These are phyloP conservation scores for Trichoderma simmonsii DNA, from an alignment of 2,329 filamentous ascomycete genomes.

Conservation along the genomic window DNA sequence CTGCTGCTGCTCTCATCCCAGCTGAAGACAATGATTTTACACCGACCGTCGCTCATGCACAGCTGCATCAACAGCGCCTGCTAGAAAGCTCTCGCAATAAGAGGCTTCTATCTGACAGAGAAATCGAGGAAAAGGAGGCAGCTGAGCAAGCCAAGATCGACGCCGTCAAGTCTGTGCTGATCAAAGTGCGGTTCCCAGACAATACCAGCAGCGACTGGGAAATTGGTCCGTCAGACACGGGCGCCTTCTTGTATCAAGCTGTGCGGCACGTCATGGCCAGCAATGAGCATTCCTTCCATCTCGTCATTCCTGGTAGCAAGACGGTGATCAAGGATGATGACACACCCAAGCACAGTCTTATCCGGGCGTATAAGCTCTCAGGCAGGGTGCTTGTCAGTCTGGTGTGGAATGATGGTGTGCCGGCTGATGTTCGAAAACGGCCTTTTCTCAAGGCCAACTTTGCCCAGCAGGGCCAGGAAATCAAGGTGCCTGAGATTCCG, in stretches of 20 bases:
- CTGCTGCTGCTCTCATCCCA: conserved; percentile 66
- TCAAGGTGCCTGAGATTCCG: conserved; percentile 61
- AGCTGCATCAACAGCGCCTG: conserved; percentile 68
- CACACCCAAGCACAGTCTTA: conserved; percentile 54
- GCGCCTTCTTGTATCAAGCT: conserved; percentile 68
- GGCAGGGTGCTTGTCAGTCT: conserved; percentile 73
- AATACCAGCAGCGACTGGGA: conserved; percentile 72
- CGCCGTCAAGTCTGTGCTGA: conserved; percentile 62
- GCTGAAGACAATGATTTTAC: conserved; percentile 73
- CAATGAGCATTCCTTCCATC: conserved; percentile 63
- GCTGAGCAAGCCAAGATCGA: conserved; percentile 64
- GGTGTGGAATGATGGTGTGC: conserved; percentile 65
- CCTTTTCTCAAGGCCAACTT: conserved; percentile 58
- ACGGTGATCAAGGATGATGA: conserved; percentile 47
- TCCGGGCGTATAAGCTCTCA: conserved; percentile 67
- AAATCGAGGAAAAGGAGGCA: conserved; percentile 67
- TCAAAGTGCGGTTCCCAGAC: conserved; percentile 87
- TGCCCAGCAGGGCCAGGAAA: conserved; percentile 60
- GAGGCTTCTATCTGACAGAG: conserved; percentile 76
- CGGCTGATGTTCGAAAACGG: conserved; percentile 50
- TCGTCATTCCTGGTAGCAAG: conserved; percentile 61
- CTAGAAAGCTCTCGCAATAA: conserved; percentile 63
- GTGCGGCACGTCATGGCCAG: conserved; percentile 69
- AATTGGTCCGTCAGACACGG: conserved; percentile 67
- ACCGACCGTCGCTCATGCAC: conserved; percentile 72